A percentile compares a stretch with the other conserved stretches of the same genome.
phyloP scores from a whole-genome alignment of 2,329 filamentous ascomycete genomes.

The Aspergillus pseudotamarii region DNA sequence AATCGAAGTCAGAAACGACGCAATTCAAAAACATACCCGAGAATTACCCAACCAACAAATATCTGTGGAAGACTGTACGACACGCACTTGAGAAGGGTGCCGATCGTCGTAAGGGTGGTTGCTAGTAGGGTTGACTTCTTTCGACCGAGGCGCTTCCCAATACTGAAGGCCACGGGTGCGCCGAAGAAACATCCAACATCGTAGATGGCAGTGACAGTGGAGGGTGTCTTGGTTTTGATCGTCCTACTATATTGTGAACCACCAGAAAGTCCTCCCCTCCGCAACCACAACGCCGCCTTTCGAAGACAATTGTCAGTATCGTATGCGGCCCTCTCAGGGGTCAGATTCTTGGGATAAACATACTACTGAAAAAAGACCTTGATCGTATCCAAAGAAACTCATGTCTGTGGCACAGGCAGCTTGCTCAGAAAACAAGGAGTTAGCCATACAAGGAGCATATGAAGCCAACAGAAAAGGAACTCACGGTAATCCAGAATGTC shows the following conservation, averaged over 20 bases:
- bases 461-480: background rate
- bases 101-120: slow-evolving; percentile 52
- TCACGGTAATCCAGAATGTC: slow-evolving; percentile 57
- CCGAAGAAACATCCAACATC: slow-evolving; percentile 64
- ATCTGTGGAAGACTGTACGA: slow-evolving; percentile 52
- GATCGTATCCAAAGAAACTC: slow-evolving; percentile 52
- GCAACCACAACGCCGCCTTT: slow-evolving; percentile 58
- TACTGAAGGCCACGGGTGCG: slow-evolving; percentile 47
- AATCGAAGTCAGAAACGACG: too few relatives aligned
- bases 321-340: too few relatives aligned
- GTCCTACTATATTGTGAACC: slow-evolving; percentile 48
- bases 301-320: background rate
- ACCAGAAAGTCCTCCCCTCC: slow-evolving; percentile 53
- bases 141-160: slow-evolving; percentile 52
- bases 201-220: slow-evolving; percentile 60
- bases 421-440: slow-evolving; percentile 7
- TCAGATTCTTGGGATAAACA: background rate
- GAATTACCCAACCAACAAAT: slow-evolving; percentile 52
- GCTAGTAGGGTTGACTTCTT: slow-evolving; percentile 52
- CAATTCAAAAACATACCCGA: slow-evolving; percentile 9
- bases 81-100: slow-evolving; percentile 52
- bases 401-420: slow-evolving; percentile 53
- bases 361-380: slow-evolving; percentile 59
- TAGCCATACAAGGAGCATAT: too few relatives aligned
- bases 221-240: slow-evolving; percentile 37